These are phyloP conservation scores for Rhizopogon vulgaris DNA, from an alignment of 768 basidiomycete genomes.

Conservation along the genomic window DNA sequence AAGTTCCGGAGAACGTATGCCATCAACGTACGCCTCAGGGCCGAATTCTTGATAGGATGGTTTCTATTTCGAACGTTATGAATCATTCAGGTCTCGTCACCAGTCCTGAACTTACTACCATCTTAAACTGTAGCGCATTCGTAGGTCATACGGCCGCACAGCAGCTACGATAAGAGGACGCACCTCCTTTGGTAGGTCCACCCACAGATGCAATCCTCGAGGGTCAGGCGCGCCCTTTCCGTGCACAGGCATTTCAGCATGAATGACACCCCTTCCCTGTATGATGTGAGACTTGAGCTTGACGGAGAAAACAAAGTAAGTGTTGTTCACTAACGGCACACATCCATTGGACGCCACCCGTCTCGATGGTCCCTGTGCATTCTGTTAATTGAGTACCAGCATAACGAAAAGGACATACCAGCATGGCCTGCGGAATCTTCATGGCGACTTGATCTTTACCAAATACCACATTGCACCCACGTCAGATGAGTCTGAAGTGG, in stretches of 20 bases:
- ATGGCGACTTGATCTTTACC: conserved; percentile 59
- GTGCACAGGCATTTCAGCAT: conserved; percentile 87
- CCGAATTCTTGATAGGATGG: conserved; percentile 81
- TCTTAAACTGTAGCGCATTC: conserved; percentile 54
- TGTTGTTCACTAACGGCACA: conserved; percentile 48
- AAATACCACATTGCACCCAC: not conserved
- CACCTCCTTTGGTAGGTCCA: conserved; percentile 71
- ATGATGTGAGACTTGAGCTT: not conserved
- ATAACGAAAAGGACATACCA: conserved; percentile 26
- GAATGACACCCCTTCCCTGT: conserved; percentile 67
- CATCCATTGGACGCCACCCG: conserved; percentile 97
- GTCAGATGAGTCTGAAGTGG: not conserved
- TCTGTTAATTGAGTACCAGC: not conserved
- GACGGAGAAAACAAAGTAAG: not conserved
- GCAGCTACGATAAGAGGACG: conserved; percentile 3
- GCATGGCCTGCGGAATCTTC: conserved; percentile 90
- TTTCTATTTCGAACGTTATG: conserved; percentile 34
- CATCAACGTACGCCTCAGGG: conserved; percentile 44
- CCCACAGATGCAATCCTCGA: conserved; percentile 82
- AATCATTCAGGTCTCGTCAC: conserved; percentile 4
- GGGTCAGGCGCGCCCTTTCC: conserved; percentile 62
- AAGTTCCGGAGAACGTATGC: not conserved
- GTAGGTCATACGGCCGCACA: conserved; percentile 11
- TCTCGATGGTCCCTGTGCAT: conserved; percentile 38
- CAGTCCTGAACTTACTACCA: conserved; percentile 43